Evolutionary conservation across 495 filamentous ascomycete species (phyloP).

Genomic region (Staphylotrichum tortipilum): DNA sequence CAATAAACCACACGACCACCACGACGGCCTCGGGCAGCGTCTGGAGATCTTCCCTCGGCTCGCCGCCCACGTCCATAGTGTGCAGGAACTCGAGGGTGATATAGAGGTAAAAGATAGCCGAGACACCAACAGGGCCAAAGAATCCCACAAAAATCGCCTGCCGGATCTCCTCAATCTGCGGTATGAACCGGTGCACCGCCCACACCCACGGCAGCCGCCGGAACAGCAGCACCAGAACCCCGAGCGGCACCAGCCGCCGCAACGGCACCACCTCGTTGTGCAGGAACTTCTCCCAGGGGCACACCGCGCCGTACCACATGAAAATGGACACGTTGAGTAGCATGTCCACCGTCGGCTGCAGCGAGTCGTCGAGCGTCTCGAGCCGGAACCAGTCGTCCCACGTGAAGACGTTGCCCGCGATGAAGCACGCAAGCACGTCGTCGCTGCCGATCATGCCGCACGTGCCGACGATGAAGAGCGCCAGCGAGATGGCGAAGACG

Average conservation of each 20-base stretch:
- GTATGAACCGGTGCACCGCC: constrained; percentile 63
- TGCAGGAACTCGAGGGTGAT: constrained; percentile 62
- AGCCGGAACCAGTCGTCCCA: constrained; percentile 92
- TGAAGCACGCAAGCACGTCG: constrained; percentile 87
- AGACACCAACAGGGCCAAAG: constrained; percentile 93
- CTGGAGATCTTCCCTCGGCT: constrained; percentile 56
- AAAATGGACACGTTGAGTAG: constrained; percentile 72
- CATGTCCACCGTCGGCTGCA: constrained; percentile 86
- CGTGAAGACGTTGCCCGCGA: constrained; percentile 85
- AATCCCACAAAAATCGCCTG: constrained; percentile 84
- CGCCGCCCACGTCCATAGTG: constrained; percentile 46
- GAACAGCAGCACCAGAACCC: constrained; percentile 70
- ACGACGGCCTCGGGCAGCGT: constrained; percentile 53
- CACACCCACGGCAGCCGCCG: constrained; percentile 72
- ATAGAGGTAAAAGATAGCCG: constrained; percentile 83
- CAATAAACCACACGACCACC: constrained; percentile 79
- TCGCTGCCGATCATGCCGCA: constrained; percentile 87
- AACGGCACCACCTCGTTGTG: constrained; percentile 64
- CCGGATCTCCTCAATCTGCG: constrained; percentile 63
- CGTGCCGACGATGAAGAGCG: constrained; percentile 75
- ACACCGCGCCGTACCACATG: constrained; percentile 86
- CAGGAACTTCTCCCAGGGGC: constrained; percentile 67
- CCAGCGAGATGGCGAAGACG: constrained; percentile 50
- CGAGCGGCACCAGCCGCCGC: constrained; percentile 67
- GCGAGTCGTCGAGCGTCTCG: constrained; percentile 76